Conservation (phyloP, 306 rosid species). For the Cucumis hystrix region DNA sequence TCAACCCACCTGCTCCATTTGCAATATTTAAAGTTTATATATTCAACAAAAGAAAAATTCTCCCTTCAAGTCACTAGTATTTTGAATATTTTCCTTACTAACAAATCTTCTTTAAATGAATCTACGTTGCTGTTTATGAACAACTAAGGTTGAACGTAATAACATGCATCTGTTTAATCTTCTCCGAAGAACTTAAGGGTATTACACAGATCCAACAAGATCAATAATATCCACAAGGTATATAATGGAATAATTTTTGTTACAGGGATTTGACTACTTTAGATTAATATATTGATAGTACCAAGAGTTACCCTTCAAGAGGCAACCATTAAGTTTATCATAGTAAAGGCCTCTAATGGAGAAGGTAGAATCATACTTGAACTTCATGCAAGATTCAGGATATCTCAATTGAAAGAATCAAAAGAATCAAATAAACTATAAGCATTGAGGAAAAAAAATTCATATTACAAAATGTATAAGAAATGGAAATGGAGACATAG, state of each 20-base stretch:
- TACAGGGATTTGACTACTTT: neutral
- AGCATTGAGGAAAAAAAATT: too few species aligned
- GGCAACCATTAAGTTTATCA: constrained; percentile 73
- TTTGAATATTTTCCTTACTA: neutral
- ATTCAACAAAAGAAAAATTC: neutral
- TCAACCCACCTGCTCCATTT: neutral
- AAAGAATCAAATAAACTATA: too few species aligned
- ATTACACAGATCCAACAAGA: neutral
- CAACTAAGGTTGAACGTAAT: neutral
- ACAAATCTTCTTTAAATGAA: neutral
- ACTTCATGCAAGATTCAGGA: too few species aligned
- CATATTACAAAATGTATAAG: too few species aligned
- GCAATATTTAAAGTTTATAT: neutral
- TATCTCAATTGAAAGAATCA: too few species aligned
- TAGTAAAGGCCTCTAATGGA: too few species aligned
- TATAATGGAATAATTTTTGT: neutral
- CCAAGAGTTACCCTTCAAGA: constrained; percentile 57
- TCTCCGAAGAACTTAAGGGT: neutral
- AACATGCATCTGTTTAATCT: neutral
- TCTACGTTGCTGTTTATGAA: neutral
- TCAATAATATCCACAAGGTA: neutral
- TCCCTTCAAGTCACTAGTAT: neutral
- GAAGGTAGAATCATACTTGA: too few species aligned
- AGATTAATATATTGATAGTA: neutral
- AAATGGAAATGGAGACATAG: too few species aligned